Evolutionary conservation across 2,329 filamentous ascomycete species (phyloP), one percentile per base, ranked within the genome.

Genomic region (Alternaria arbusti): DNA sequence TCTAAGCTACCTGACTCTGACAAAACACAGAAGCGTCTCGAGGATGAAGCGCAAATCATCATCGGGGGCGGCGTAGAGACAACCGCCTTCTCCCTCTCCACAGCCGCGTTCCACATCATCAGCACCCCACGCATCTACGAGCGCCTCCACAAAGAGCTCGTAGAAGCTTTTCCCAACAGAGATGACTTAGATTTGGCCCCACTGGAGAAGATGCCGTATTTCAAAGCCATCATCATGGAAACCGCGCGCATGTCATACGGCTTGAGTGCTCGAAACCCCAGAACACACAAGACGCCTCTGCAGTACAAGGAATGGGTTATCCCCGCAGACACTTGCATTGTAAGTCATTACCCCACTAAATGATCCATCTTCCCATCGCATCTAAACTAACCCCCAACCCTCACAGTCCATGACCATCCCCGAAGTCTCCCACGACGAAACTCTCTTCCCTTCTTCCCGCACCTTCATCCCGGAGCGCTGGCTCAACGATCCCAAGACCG

Each of bases 401-500:
- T 8, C 15, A 30, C 15, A 68, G 65, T 68, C 78, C 25, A 81
- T 80, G 69, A 79, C 76, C 0, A 79, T 79, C 10, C 69, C 78
- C 3, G 75, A 79, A 28, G 60, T 81, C 22, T 76, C 70, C 22
- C 76, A 78, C 56, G 76, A 80, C 59, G 74, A 78, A 55, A 56
- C 69, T 3, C 75, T 82, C 26, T 83, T 83, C 69, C 79, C 79
- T 0, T 57, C 78, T 13, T 73, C 77, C 3, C 58, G 67, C 15
- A 32, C 55, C 0, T 84, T 81, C 56, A 70, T 79, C 4, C 81
- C 82, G 0, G 79, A 83, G 58, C 77, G 82, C 30, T 84, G 82
- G 81, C 68, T 83, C 36, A 69, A 68, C 36, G 61, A 71, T 10
- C 66, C 72, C 4, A 68, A 74, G 54, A 76, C 74, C 1, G 50